A percentile compares a stretch with the other conserved stretches of the same genome.
phyloP scores from a whole-genome alignment of 1,284 basidiomycete species.

The Flammula alnicola region DNA sequence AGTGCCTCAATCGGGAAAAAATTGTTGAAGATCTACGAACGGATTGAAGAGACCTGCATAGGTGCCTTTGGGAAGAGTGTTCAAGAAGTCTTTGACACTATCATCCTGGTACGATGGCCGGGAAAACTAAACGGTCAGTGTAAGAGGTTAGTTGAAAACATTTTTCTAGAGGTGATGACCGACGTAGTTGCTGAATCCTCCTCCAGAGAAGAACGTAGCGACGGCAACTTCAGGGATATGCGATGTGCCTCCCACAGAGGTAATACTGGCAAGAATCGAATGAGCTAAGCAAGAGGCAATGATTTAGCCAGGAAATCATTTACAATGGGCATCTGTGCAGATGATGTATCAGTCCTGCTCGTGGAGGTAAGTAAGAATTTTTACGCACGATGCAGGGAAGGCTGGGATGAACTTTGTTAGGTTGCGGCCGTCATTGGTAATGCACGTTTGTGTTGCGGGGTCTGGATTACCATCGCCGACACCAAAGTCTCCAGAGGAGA shows the following conservation, averaged over 20 bases:
- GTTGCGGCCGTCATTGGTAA: conserved; percentile 55
- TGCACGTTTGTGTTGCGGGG: conserved; percentile 28
- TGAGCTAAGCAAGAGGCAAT: neutral
- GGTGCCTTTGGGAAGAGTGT: conserved; percentile 47
- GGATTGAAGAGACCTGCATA: conserved; percentile 58
- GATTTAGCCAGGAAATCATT: neutral
- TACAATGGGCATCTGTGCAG: conserved; percentile 28
- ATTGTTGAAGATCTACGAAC: conserved; percentile 19
- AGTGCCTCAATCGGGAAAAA: neutral
- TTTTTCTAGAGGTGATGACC: conserved; percentile 12
- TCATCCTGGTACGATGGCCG: conserved; percentile 55
- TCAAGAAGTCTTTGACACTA: conserved; percentile 46
- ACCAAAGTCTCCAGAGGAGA: conserved; percentile 43
- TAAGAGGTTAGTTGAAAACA: neutral
- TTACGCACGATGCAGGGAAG: conserved; percentile 54
- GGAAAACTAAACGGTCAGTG: conserved; percentile 42
- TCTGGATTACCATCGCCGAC: conserved; percentile 60
- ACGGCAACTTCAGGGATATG: conserved; percentile 57
- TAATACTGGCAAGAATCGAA: conserved; percentile 44
- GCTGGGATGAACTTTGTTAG: conserved; percentile 57
- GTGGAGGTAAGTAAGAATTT: neutral
- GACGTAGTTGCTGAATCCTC: conserved; percentile 60
- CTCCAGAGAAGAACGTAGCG: conserved; percentile 55
- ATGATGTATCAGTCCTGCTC: neutral
- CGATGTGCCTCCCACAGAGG: conserved; percentile 62